Evolutionary conservation across 2,329 filamentous ascomycete genomes (phyloP).

Genomic region (Pestalotiopsis sp.): DNA sequence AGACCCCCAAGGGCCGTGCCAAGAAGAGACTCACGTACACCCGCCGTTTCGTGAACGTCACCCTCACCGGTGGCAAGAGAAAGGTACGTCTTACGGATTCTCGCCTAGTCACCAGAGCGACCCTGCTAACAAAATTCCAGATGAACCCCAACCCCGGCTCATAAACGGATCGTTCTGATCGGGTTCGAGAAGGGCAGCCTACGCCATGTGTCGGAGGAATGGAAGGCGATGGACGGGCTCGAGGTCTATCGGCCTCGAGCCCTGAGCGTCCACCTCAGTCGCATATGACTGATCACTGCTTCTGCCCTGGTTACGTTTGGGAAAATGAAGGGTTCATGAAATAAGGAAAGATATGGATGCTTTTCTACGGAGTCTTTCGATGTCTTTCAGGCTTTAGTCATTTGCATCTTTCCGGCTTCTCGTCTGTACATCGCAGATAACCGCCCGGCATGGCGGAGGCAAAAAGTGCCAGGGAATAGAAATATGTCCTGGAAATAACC

Average conservation of each 20-base stretch:
- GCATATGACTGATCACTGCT: conserved; percentile 22
- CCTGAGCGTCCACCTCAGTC: conserved; percentile 28
- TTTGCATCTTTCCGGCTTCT: conserved; percentile 9
- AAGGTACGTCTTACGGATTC: conserved; percentile 65
- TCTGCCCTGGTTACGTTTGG: conserved; percentile 24
- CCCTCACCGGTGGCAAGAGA: conserved; percentile 95
- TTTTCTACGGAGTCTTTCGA: conserved; percentile 30
- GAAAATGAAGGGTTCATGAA: conserved; percentile 22
- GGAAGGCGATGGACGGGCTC: conserved; percentile 28
- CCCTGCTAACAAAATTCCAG: conserved; percentile 25
- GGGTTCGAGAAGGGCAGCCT: conserved; percentile 27
- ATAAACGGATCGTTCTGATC: conserved; percentile 27
- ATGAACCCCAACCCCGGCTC: conserved; percentile 45
- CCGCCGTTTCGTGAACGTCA: conserved; percentile 97
- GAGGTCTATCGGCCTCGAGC: conserved; percentile 12
- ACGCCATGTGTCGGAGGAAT: conserved; percentile 23
- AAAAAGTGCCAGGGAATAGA: conserved; percentile 9
- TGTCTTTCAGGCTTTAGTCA: conserved; percentile 29
- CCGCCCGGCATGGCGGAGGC: conserved; percentile 10
- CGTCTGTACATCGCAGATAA: conserved; percentile 15
- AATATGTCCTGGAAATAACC: conserved; percentile 5
- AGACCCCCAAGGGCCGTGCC: conserved; percentile 94
- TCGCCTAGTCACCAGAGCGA: not conserved
- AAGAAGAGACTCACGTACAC: conserved; percentile 98
- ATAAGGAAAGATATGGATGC: conserved; percentile 20